Conservation (phyloP, 2,329 filamentous ascomycete species). For the Daldinia eschscholtzii region DNA sequence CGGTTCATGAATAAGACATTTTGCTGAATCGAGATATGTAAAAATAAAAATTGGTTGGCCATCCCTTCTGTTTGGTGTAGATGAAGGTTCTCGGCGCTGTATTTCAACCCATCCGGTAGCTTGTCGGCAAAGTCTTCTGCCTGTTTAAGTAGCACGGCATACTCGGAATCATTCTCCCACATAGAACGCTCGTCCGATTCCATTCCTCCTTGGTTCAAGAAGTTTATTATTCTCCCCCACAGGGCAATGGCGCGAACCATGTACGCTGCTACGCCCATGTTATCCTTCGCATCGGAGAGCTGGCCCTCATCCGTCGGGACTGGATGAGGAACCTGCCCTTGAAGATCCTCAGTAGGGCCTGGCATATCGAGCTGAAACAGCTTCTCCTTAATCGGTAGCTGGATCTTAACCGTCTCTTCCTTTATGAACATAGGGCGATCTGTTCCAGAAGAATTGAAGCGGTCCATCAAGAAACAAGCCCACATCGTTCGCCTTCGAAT, state of each 20-base stretch:
- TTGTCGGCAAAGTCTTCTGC: conserved; percentile 76
- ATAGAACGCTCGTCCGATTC: conserved; percentile 81
- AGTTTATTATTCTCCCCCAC: conserved; percentile 91
- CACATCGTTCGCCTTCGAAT: conserved; percentile 96
- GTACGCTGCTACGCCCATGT: conserved; percentile 95
- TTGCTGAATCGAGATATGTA: conserved; percentile 92
- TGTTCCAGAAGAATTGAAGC: conserved; percentile 95
- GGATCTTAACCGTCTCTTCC: conserved; percentile 89
- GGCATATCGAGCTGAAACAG: conserved; percentile 93
- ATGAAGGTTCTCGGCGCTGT: conserved; percentile 84
- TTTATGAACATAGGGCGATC: conserved; percentile 92
- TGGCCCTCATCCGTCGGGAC: conserved; percentile 73
- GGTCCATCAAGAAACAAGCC: conserved; percentile 97
- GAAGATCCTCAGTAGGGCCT: conserved; percentile 84
- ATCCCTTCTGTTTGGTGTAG: conserved; percentile 86
- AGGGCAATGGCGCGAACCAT: conserved; percentile 86
- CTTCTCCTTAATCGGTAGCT: conserved; percentile 89
- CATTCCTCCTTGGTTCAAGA: conserved; percentile 90
- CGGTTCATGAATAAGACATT: conserved; percentile 91
- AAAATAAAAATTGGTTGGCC: conserved; percentile 90
- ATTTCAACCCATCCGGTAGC: conserved; percentile 79
- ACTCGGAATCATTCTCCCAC: conserved; percentile 86
- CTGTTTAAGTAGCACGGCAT: conserved; percentile 76
- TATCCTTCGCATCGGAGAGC: conserved; percentile 75
- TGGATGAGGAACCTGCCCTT: conserved; percentile 75